These are phyloP conservation scores for Annulohypoxylon maeteangense DNA, from an alignment of 495 filamentous ascomycete genomes.

Conservation along the genomic window DNA sequence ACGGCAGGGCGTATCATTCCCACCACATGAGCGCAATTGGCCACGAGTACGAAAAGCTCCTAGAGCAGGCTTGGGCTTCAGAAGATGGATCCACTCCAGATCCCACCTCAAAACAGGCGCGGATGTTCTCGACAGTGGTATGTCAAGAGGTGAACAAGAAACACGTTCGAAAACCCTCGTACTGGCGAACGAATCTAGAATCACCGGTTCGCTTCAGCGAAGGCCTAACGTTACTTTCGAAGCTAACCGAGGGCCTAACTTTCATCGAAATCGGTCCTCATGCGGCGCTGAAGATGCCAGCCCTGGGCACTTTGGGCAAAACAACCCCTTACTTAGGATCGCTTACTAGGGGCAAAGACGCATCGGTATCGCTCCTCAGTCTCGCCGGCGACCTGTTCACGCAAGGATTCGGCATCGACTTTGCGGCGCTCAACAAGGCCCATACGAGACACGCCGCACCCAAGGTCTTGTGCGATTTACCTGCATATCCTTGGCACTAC, in stretches of 20 bases:
- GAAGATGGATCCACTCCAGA: not conserved
- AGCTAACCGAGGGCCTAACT: conserved; percentile 6
- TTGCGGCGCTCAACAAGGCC: not conserved
- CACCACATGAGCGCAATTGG: conserved; percentile 59
- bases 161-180: conserved; percentile 28
- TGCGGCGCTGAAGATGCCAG: conserved; percentile 54
- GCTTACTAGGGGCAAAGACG: not conserved
- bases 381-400: not conserved
- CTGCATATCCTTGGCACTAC: conserved; percentile 57
- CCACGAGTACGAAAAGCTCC: conserved; percentile 48
- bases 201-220: conserved; percentile 52
- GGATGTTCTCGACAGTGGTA: conserved; percentile 8
- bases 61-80: not conserved
- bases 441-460: not conserved
- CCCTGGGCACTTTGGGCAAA: not conserved
- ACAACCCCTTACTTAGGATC: not conserved
- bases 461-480: conserved; percentile 44
- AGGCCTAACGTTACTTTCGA: conserved; percentile 49
- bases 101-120: not conserved
- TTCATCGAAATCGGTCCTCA: conserved; percentile 70
- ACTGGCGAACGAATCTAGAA: conserved; percentile 58
- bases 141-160: not conserved
- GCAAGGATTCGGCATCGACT: not conserved
- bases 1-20: conserved; percentile 64
- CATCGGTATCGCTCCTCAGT: not conserved